Evolutionary conservation across 1,139 yeast genomes (phyloP), one percentile per base, ranked within the genome.

Genomic region (Pichia cactophila): DNA sequence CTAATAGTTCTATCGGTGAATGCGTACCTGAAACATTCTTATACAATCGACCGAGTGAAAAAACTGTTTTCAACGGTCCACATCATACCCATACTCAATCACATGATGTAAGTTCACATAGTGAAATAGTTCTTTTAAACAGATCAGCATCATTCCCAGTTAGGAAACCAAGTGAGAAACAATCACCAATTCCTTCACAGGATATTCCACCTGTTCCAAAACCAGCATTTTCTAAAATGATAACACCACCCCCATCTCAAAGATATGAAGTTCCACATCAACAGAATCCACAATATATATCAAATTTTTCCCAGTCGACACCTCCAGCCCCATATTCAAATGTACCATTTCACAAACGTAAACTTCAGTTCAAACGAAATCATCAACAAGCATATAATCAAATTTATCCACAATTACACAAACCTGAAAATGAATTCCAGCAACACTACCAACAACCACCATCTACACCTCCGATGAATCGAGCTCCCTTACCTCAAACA

Each of bases 71-170:
- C 33, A n/a, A 39, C n/a, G 42, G 35, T 14, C 26, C 40, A 23
- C 6, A 26, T 8, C 56, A 54, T 47, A 38, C 33, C 1, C 54
- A 54, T 40, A 36, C 55, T 11, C 39, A 42, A 7, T 52, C 56
- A 3, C 28, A 38, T 38, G 41, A 38, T 38, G 12, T 38, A 12
- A 38, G n/a, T 38, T 9, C 8, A 9, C n/a, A 9, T 5, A 23
- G 17, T 9, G 28, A 38, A 38, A 8, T 2, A 4, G 12, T 14
- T 14, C 2, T 12, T 26, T 28, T 49, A 20, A 43, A 43, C 26
- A 50, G 56, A 45, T 50, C 56, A 1, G 51, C 56, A 1, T 53
- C 57, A 9, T 39, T 45, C 7, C 54, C 56, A 29, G 43, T 47
- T 2, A 46, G 52, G 26, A 47, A 41, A 20, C 43, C 46, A 12